Base-by-base conservation (phyloP, 805 yeast species). In the Hanseniaspora nectarophila region DNA sequence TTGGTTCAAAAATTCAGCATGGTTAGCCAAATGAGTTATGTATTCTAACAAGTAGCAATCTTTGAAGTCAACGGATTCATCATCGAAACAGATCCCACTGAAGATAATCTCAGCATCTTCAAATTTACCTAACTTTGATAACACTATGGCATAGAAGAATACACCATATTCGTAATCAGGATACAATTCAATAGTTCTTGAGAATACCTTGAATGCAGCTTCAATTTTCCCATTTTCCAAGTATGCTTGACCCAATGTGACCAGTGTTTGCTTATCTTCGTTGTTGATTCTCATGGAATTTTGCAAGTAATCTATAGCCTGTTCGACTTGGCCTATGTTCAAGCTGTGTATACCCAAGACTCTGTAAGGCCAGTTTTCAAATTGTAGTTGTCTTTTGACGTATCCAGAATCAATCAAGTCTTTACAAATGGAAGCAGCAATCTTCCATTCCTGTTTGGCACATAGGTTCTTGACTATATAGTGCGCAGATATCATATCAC, bases 171-270 rank as follows among this genome's bases (percentile, higher is more conserved):
- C 78, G 48, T 77, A 74, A 1, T 67, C 65, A 0, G 76, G 73
- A 31, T 77, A 75, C 5, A 82, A 58, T 35, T 72, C 72, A 43
- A 78, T 60, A 0, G 89, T 86, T 54, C 79, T 80, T 29, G 70
- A 71, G 59, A 88, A 84, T 1, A 92, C 97, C 64, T 85, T 88
- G 9, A 76, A 71, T 0, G 95, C 86, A 2, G 97, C 95, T 53
- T 85, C 89, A 42, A 82, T 70, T 55, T 95, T 73, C 2, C 98
- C 98, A 64, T 92, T 78, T 24, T 80, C 76, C 51, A 75, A 71
- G 64, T 92, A 92, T 0, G 96, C 90, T 63, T 92, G 97, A n/a
- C 98, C 98, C n/a, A 92, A 70, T 0, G 96, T 96, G 28, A 84
- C 71, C 97, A 97, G 90, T 2, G 95, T 82, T 57, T 85, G 82